Evolutionary conservation across 2,329 filamentous ascomycete genomes (phyloP), one percentile per base, ranked within the genome.

Genomic region (Neonectria sp.): DNA sequence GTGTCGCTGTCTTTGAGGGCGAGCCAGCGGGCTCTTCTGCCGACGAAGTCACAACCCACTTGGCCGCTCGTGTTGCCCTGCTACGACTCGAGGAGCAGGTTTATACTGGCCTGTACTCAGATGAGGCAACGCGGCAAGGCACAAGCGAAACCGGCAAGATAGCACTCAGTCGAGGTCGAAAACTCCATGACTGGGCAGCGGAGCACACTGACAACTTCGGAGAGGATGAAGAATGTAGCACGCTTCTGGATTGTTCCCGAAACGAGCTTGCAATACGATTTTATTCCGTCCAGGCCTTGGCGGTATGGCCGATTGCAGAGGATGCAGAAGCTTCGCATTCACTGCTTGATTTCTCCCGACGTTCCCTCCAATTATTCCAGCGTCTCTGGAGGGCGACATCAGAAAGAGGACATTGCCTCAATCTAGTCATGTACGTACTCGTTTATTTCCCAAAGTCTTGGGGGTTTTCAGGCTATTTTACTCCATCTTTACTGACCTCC

Each of bases 361-460:
- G 21, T 11, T 51, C 65, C 29, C 35, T 67, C n/a, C 49, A 40
- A 15, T n/a, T 67, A 15, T 64, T 60, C 45, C 60, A 53, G 12
- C 37, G 55, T 12, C 43, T 65, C 15, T 67, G 60, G 65, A 56
- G 29, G 17, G 35, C 43, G 9, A n/a, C 55, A 5, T 51, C 49
- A 7, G 60, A 67, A 48, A 21, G 51, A 17, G 51, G 49, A 0
- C 65, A 64, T 12, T 51, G 60, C 21, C 55, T 64, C 2, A 49
- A 59, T 35, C 6, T 60, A 7, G 49, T 43, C 1, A 24, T 60
- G 65, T 67, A 51, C 24, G 65, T 60, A 53, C n/a, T 31, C 3
- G 5, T 21, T 21, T 1, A 52, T 11, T 62, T 21, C 46, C 8
- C 24, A 27, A 1, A 31, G 15, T 17, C 6, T 40, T 6, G 2